These are phyloP conservation scores for Linum trigynum DNA, from an alignment of 345 rosid genomes.

Conservation along the genomic window DNA sequence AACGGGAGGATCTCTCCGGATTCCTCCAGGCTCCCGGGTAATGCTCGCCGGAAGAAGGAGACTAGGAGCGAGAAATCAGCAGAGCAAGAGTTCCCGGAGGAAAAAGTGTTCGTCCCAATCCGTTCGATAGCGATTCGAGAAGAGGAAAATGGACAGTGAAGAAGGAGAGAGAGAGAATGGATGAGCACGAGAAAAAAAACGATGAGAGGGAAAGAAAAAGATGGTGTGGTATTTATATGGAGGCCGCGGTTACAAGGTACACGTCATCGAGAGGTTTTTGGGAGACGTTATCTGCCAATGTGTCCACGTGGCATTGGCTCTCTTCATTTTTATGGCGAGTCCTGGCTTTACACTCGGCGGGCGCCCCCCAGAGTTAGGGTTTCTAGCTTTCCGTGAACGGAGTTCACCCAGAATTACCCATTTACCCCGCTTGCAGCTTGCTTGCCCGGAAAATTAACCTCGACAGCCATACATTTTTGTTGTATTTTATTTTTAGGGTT, in stretches of 20 bases:
- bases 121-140: conserved; percentile 7
- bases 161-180: conserved; percentile 17
- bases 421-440: background rate
- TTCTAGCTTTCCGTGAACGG: background rate
- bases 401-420: background rate
- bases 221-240: conserved; percentile 29
- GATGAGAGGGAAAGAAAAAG: background rate
- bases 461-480: too few species aligned
- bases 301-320: conserved; percentile 30
- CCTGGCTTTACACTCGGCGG: background rate
- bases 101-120: conserved; percentile 18
- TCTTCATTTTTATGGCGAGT: background rate
- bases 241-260: conserved; percentile 38
- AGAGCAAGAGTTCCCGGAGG: background rate
- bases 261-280: conserved; percentile 28
- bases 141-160: background rate
- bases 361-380: background rate
- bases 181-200: conserved; percentile 19
- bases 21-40: background rate
- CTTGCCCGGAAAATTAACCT: too few species aligned
- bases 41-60: background rate
- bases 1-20: background rate
- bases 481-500: too few species aligned
- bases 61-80: conserved; percentile 8
- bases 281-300: conserved; percentile 9